Evolutionary conservation across 2,329 filamentous ascomycete genomes (phyloP), one percentile per base, ranked within the genome.

Genomic region (Geosmithia putterillii): DNA sequence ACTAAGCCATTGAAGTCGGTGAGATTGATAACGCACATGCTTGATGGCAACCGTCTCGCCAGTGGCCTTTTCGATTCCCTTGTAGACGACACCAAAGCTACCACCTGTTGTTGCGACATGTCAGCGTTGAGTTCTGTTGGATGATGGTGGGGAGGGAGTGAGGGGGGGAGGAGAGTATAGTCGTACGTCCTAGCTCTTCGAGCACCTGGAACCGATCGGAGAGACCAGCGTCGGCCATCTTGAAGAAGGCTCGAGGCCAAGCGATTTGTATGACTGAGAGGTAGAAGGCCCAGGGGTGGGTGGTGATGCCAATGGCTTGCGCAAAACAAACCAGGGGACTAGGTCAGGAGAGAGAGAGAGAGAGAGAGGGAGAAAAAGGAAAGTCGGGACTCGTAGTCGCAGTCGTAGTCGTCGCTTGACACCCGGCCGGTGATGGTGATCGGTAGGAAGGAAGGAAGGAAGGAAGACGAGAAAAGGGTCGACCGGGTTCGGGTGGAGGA

Each of bases 11-110:
- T 47, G 10, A 9, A 12, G 6, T 14, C 28, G 10, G 10, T 12
- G 28, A 6, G 28, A 12, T 32, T 12, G 10, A 12, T 12, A 7
- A 66, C 83, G 57, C 71, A 92, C 88, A 71, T 94, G 87, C 66
- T 98, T 98, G 63, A 98, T 92, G 25, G 92, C 92, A 43, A 96
- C 92, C 36, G 89, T 83, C 55, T 95, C 88, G 50, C 90, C 90
- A 1, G 90, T 95, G 22, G 79, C 70, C 59, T 81, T 86, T 56
- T 96, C 88, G 57, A 95, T 89, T 42, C 88, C 92, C 63, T 95
- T 95, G 74, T 94, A 98, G 25, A 98, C 92, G 38, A 90, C 81
- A 45, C 92, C 92, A 62, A 98, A 98, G 62, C 89, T 95, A 46
- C 90, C 90, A 63, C 86, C 87, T 94, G 55, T 38, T 34, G 12